Evolutionary conservation across 345 rosid genomes (phyloP).

Genomic region (Camelina neglecta): DNA sequence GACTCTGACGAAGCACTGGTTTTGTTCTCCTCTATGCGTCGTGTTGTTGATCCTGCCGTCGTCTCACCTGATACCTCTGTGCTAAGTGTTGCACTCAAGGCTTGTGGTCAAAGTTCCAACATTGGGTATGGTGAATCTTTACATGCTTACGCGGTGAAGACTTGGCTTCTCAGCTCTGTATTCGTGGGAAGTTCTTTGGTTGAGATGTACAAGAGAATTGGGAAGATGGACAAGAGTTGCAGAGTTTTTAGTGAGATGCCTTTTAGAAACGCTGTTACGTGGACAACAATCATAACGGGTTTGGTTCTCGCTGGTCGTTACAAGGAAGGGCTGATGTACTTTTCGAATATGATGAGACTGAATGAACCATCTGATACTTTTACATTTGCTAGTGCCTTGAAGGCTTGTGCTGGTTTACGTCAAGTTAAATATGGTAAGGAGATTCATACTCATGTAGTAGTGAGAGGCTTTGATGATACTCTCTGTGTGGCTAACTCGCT

Average conservation of each 20-base stretch:
- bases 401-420: conserved; percentile 78
- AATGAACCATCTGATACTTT: conserved; percentile 57
- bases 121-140: conserved; percentile 60
- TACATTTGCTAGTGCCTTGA: conserved; percentile 67
- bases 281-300: conserved; percentile 85
- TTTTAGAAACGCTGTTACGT: conserved; percentile 64
- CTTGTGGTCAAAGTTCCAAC: conserved; percentile 60
- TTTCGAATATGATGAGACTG: conserved; percentile 67
- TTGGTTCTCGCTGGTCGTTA: conserved; percentile 66
- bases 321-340: conserved; percentile 61
- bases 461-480: conserved; percentile 57
- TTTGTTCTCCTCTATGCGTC: conserved; percentile 71
- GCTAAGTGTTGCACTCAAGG: conserved; percentile 77
- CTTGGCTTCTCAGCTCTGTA: conserved; percentile 60
- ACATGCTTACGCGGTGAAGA: conserved; percentile 68
- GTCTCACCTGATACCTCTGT: conserved; percentile 63
- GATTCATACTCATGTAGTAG: conserved; percentile 68
- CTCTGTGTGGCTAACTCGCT: conserved; percentile 78
- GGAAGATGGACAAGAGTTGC: conserved; percentile 57
- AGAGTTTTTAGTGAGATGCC: conserved; percentile 74
- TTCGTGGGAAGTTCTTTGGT: conserved; percentile 75
- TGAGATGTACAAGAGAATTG: conserved; percentile 69
- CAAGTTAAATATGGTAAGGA: conserved; percentile 66
- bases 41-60: conserved; percentile 57
- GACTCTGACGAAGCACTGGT: conserved; percentile 60